Conservation (phyloP, 371 early-diverging fungal genomes). For the Chytridiales sp. region DNA sequence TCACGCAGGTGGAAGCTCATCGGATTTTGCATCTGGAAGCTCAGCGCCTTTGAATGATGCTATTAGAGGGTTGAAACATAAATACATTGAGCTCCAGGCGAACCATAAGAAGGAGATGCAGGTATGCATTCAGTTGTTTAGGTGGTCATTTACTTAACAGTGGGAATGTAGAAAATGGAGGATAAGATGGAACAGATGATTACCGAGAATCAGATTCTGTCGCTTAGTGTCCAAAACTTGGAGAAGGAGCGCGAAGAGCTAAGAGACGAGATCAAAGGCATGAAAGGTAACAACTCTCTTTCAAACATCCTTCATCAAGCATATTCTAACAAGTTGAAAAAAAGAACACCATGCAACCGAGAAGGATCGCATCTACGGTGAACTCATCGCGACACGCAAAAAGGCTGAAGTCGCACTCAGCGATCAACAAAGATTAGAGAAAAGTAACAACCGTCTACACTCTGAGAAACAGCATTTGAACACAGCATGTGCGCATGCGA, state of each 20-base stretch:
- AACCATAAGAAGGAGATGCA: constrained; percentile 40
- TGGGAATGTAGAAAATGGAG: constrained; percentile 33
- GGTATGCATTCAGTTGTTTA: constrained; percentile 22
- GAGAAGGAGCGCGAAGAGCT: constrained; percentile 34
- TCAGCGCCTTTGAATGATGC: constrained; percentile 37
- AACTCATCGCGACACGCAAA: constrained; percentile 35
- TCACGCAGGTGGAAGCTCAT: neutral
- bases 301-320: neutral
- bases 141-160: too few relatives aligned
- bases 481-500: constrained; percentile 12
- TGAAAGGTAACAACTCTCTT: constrained; percentile 21
- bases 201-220: constrained; percentile 24
- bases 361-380: constrained; percentile 44
- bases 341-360: constrained; percentile 33
- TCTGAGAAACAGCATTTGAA: constrained; percentile 36
- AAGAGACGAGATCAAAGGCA: constrained; percentile 13
- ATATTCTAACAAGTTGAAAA: neutral
- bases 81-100: constrained; percentile 48
- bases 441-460: constrained; percentile 30
- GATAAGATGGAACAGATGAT: constrained; percentile 30
- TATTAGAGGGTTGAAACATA: constrained; percentile 36
- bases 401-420: constrained; percentile 35
- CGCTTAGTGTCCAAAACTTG: constrained; percentile 21
- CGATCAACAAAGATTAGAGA: constrained; percentile 33
- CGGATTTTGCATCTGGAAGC: constrained; percentile 4